These are phyloP conservation scores for Penicillium pulvis DNA, from an alignment of 495 filamentous ascomycete genomes.

Conservation along the genomic window DNA sequence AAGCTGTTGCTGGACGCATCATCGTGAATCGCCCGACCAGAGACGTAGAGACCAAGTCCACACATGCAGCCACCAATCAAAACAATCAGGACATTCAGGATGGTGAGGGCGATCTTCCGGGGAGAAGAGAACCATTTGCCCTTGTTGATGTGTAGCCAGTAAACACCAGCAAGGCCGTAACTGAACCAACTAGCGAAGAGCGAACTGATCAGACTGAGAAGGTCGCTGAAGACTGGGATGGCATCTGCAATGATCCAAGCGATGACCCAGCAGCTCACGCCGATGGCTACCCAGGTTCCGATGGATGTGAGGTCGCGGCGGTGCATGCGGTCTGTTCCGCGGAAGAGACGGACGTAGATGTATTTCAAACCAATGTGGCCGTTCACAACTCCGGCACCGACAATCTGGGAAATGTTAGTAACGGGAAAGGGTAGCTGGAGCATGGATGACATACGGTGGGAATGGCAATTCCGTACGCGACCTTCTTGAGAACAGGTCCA, in stretches of 20 bases:
- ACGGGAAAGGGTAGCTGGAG: neutral
- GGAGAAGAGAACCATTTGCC: conserved; percentile 37
- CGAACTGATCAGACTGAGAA: conserved; percentile 53
- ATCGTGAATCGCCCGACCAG: conserved; percentile 37
- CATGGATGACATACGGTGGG: conserved; percentile 51
- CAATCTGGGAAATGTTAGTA: conserved; percentile 28
- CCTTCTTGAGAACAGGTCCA: conserved; percentile 60
- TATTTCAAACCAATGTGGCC: conserved; percentile 63
- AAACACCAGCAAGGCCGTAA: conserved; percentile 45
- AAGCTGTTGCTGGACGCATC: conserved; percentile 35
- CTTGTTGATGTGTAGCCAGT: conserved; percentile 47
- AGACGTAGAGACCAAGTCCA: conserved; percentile 42
- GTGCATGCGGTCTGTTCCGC: conserved; percentile 58
- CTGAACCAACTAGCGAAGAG: conserved; percentile 44
- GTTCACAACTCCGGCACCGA: conserved; percentile 55
- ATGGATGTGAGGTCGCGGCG: conserved; percentile 48
- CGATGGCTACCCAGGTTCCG: conserved; percentile 59
- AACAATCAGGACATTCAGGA: conserved; percentile 36
- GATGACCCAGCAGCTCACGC: conserved; percentile 57
- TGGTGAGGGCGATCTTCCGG: conserved; percentile 39
- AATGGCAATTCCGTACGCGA: conserved; percentile 73
- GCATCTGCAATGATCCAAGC: conserved; percentile 73
- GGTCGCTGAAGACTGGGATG: conserved; percentile 70
- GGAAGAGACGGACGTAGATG: conserved; percentile 64
- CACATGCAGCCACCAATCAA: conserved; percentile 39